These are phyloP conservation scores for Cyberlindnera saturnus DNA, from an alignment of 805 yeast genomes.

Conservation along the genomic window DNA sequence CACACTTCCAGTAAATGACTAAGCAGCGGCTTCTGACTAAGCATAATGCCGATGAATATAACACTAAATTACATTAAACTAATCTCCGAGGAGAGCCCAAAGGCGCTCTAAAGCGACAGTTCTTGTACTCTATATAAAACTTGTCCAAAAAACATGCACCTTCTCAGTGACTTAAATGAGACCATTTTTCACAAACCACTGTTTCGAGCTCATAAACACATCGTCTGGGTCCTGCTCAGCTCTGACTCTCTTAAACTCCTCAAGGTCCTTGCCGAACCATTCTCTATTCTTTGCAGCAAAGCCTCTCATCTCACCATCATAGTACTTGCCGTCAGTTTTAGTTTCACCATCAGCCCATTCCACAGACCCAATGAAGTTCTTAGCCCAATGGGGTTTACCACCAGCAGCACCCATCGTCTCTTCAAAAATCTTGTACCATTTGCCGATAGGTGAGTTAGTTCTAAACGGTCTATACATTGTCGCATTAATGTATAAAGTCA, in stretches of 20 bases:
- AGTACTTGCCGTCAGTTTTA: conserved; percentile 30
- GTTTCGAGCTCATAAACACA: conserved; percentile 68
- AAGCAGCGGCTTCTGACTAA: no score
- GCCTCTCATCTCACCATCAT: conserved; percentile 74
- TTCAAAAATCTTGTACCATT: conserved; percentile 86
- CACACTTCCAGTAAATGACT: no score
- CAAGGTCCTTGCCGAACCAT: conserved; percentile 77
- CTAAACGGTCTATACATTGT: conserved; percentile 95
- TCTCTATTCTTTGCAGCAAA: conserved; percentile 59
- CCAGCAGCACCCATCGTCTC: conserved; percentile 66
- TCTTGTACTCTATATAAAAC: no score
- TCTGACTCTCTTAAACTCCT: conserved; percentile 56
- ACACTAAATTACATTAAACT: neutral
- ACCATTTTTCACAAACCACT: conserved; percentile 83
- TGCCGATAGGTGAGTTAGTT: conserved; percentile 60
- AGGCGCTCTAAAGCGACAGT: neutral
- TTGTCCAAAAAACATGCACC: neutral
- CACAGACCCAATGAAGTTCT: conserved; percentile 71
- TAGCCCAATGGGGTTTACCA: conserved; percentile 99
- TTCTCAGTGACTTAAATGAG: conserved; percentile 23
- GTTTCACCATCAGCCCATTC: conserved; percentile 26
- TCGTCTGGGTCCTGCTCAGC: conserved; percentile 72
- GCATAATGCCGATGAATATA: neutral
- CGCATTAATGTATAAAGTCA: conserved; percentile 84
- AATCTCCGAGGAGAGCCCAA: neutral